A percentile compares a stretch with the other conserved stretches of the same genome.
Conservation (phyloP, 208 protist species). For the Leishmania gerbilli region DNA sequence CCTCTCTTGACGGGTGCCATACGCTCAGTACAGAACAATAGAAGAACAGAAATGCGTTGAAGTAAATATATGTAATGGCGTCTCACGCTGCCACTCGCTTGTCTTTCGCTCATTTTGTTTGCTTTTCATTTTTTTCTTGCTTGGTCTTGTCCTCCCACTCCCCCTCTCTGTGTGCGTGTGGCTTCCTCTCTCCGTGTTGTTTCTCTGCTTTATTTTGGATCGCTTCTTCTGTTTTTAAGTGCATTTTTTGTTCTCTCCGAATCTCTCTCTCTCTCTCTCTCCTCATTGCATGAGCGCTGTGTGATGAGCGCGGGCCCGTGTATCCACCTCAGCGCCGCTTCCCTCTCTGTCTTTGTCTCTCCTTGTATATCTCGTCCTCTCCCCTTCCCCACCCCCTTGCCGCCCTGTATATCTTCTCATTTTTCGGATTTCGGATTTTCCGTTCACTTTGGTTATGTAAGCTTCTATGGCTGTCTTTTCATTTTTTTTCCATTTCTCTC, state of each 20-base stretch:
- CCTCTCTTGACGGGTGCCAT: not conserved
- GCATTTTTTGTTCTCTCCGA: not conserved
- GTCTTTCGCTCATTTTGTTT: no score
- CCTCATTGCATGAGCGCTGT: not conserved
- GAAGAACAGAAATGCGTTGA: not conserved
- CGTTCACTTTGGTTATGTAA: no score
- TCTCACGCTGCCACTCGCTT: no score
- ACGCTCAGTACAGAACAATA: not conserved
- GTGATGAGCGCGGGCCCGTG: not conserved
- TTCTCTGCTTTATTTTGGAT: not conserved
- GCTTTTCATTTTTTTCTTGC: not conserved
- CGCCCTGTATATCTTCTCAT: no score
- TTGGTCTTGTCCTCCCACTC: not conserved
- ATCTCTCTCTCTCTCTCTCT: not conserved
- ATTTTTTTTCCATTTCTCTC: no score
- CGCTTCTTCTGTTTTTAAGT: not conserved
- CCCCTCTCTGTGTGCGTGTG: not conserved
- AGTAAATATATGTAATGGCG: not conserved
- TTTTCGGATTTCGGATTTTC: no score
- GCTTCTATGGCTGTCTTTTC: no score
- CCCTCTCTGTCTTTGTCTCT: no score
- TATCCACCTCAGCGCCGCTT: not conserved
- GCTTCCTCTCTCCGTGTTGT: not conserved
- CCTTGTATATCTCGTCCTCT: no score
- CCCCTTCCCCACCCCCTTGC: no score